Conservation (phyloP, 108 stramenopile species). For the Conticribra guillardii region DNA sequence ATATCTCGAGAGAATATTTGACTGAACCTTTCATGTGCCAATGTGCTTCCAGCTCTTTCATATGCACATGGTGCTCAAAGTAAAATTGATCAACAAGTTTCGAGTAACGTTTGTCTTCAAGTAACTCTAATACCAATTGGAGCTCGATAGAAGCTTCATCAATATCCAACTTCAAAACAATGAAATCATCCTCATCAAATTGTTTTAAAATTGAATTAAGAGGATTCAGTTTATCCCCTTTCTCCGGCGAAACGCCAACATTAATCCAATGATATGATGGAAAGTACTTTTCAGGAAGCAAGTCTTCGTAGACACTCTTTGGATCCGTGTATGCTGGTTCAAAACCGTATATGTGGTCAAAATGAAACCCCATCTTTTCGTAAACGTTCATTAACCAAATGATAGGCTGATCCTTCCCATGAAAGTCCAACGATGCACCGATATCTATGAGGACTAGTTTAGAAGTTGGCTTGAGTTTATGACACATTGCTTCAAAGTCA, state of each 20-base stretch:
- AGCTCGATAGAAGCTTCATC: constrained; percentile 56
- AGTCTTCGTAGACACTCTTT: constrained; percentile 36
- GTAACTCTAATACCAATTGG: constrained; percentile 46
- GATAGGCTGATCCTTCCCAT: constrained; percentile 31
- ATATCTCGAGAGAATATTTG: constrained; percentile 54
- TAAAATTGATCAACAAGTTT: constrained; percentile 77
- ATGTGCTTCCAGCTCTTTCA: constrained; percentile 30
- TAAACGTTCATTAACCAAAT: constrained; percentile 44
- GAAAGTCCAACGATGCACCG: constrained; percentile 67
- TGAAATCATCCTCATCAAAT: constrained; percentile 55
- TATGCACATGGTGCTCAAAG: constrained; percentile 73
- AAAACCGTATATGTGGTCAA: constrained; percentile 77
- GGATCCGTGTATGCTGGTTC: constrained; percentile 47
- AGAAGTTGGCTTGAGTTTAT: constrained; percentile 42
- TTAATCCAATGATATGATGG: constrained; percentile 69
- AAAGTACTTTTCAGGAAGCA: constrained; percentile 28
- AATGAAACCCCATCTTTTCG: constrained; percentile 63
- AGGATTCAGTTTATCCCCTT: constrained; percentile 53
- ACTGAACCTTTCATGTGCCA: constrained; percentile 64
- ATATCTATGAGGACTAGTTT: constrained; percentile 63
- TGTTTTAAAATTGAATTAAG: too few relatives aligned
- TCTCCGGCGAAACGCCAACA: constrained; percentile 35
- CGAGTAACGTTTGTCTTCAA: constrained; percentile 15
- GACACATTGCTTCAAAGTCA: constrained; percentile 73
- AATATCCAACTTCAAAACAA: constrained; percentile 76